These are phyloP conservation scores for Flaveria sonorensis DNA, from an alignment of 129 eudicot species.

Conservation along the genomic window DNA sequence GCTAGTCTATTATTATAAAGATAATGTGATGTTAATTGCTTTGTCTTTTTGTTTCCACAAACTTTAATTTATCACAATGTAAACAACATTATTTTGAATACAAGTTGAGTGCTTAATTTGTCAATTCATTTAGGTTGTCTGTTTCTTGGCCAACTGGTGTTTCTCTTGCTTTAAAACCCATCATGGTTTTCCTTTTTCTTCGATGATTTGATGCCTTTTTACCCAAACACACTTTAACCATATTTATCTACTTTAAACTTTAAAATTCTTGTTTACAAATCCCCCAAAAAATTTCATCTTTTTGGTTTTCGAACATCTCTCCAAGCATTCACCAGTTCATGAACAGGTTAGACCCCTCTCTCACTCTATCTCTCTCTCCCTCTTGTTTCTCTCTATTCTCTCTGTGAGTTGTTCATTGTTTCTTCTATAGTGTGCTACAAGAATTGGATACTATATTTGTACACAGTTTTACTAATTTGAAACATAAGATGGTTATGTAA, in stretches of 20 bases:
- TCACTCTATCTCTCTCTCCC: neutral
- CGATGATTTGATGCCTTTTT: constrained; percentile 37
- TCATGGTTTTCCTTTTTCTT: constrained; percentile 33
- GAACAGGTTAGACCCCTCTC: constrained; percentile 31
- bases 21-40: constrained; percentile 29
- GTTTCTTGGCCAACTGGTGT: constrained; percentile 30
- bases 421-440: neutral
- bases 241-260: constrained; percentile 17
- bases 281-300: constrained; percentile 33
- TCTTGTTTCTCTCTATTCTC: neutral
- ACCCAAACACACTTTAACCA: constrained; percentile 31
- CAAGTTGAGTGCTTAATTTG: constrained; percentile 35
- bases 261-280: constrained; percentile 28
- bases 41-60: constrained; percentile 22
- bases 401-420: neutral
- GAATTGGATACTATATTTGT: too few relatives aligned
- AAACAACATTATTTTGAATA: constrained; percentile 27
- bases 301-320: constrained; percentile 40
- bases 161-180: constrained; percentile 42
- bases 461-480: too few relatives aligned
- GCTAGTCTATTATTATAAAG: constrained; percentile 9
- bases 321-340: constrained; percentile 25
- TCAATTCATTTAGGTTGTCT: constrained; percentile 47
- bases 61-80: constrained; percentile 16
- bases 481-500: too few relatives aligned